phyloP scores from a whole-genome alignment of 2,329 filamentous ascomycete genomes.

The Trichothecium sympodiale region DNA sequence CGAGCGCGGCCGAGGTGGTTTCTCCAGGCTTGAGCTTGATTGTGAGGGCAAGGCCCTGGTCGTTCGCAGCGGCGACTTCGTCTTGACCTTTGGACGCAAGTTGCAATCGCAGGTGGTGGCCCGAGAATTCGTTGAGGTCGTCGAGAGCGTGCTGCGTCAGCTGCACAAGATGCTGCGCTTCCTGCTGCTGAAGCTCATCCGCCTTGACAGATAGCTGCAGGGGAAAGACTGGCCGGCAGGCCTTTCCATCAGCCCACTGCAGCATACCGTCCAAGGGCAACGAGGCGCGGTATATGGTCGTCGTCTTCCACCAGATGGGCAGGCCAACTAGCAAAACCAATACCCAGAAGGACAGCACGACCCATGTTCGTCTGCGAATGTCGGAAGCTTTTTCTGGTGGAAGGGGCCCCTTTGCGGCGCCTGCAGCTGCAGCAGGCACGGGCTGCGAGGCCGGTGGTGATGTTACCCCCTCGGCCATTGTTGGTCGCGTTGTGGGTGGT shows the following conservation, averaged over 20 bases:
- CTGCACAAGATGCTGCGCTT: slow-evolving; percentile 63
- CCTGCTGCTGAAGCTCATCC: slow-evolving; percentile 49
- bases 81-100: slow-evolving; percentile 21
- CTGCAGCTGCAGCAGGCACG: slow-evolving; percentile 2
- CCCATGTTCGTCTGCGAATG: slow-evolving; percentile 56
- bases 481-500: no score
- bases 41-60: slow-evolving; percentile 39
- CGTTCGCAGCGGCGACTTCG: slow-evolving; percentile 32
- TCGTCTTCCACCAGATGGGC: slow-evolving; percentile 94
- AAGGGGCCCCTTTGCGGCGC: slow-evolving; percentile 41
- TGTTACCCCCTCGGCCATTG: no score
- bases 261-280: slow-evolving; percentile 80
- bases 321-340: slow-evolving; percentile 75
- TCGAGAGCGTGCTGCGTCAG: slow-evolving; percentile 81
- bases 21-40: slow-evolving; percentile 60
- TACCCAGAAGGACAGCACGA: slow-evolving; percentile 84
- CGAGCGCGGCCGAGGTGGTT: slow-evolving; percentile 49
- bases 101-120: slow-evolving; percentile 60
- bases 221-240: slow-evolving; percentile 80
- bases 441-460: no score
- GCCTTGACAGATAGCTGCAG: slow-evolving; percentile 71
- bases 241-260: slow-evolving; percentile 84
- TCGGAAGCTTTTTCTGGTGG: slow-evolving; percentile 66
- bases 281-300: slow-evolving; percentile 77
- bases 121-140: slow-evolving; percentile 74